Conservation (phyloP, 2,329 filamentous ascomycete genomes). For the Colletotrichum spinosum region DNA sequence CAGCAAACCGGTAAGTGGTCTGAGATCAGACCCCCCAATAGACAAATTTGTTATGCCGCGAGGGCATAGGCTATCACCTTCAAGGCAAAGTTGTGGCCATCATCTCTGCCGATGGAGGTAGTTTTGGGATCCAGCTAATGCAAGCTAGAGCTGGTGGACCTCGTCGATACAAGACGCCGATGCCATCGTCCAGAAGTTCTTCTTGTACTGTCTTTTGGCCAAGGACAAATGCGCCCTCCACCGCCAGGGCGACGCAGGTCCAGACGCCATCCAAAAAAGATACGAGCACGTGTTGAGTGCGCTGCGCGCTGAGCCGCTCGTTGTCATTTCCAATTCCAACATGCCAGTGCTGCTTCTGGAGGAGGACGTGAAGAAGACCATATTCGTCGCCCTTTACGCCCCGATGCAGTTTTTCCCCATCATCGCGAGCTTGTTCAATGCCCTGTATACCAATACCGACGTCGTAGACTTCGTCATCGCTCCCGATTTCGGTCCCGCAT, state of each 20-base stretch:
- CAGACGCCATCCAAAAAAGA: conserved; percentile 42
- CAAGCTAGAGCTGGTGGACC: conserved; percentile 42
- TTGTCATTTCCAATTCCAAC: conserved; percentile 44
- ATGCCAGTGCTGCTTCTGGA: conserved; percentile 52
- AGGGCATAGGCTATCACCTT: too few species aligned
- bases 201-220: conserved; percentile 58
- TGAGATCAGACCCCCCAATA: neutral
- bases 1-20: conserved; percentile 41
- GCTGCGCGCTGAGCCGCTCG: conserved; percentile 49
- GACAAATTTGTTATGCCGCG: too few species aligned
- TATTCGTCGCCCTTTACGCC: conserved; percentile 50
- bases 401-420: conserved; percentile 46
- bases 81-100: too few species aligned
- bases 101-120: too few species aligned
- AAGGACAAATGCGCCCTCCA: conserved; percentile 53
- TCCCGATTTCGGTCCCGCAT: conserved; percentile 35
- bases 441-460: conserved; percentile 42
- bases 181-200: conserved; percentile 58
- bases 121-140: neutral
- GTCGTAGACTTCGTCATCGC: conserved; percentile 11
- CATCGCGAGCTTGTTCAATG: conserved; percentile 48
- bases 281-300: conserved; percentile 46
- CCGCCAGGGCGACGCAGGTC: conserved; percentile 46
- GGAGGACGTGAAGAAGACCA: conserved; percentile 49
- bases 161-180: conserved; percentile 58